These are phyloP conservation scores for Rhizophora apiculata DNA, from an alignment of 345 rosid species.

Conservation along the genomic window DNA sequence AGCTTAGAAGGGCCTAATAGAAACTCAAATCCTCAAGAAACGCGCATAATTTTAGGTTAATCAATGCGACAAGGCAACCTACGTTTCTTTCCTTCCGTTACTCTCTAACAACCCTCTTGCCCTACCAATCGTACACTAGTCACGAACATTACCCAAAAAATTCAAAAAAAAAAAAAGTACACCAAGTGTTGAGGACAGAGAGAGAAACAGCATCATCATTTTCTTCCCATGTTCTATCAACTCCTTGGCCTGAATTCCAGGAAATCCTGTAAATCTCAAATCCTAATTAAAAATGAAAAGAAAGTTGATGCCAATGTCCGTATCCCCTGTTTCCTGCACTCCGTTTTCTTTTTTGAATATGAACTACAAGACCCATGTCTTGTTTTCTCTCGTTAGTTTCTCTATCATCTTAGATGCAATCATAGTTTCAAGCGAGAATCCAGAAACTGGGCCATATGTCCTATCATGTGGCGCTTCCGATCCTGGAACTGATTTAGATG, in stretches of 20 bases:
- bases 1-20: not conserved
- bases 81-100: constrained; percentile 10
- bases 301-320: not conserved
- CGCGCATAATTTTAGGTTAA: constrained; percentile 12
- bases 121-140: not conserved
- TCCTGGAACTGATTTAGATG: constrained; percentile 17
- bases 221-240: constrained; percentile 17
- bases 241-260: not conserved
- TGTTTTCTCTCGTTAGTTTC: constrained; percentile 6
- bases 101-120: constrained; percentile 19
- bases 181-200: not conserved
- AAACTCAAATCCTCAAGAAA: constrained; percentile 7
- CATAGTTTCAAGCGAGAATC: not conserved
- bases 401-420: not conserved
- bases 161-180: not conserved
- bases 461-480: constrained; percentile 21
- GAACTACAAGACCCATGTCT: constrained; percentile 7
- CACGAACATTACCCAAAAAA: not conserved
- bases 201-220: not conserved
- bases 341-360: constrained; percentile 4
- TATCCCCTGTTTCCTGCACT: not conserved
- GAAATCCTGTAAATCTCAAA: not conserved
- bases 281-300: not conserved
- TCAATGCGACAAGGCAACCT: constrained; percentile 13
- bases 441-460: constrained; percentile 16